Evolutionary conservation across 495 filamentous ascomycete species (phyloP).

Genomic region (Penicillium waksmanii): DNA sequence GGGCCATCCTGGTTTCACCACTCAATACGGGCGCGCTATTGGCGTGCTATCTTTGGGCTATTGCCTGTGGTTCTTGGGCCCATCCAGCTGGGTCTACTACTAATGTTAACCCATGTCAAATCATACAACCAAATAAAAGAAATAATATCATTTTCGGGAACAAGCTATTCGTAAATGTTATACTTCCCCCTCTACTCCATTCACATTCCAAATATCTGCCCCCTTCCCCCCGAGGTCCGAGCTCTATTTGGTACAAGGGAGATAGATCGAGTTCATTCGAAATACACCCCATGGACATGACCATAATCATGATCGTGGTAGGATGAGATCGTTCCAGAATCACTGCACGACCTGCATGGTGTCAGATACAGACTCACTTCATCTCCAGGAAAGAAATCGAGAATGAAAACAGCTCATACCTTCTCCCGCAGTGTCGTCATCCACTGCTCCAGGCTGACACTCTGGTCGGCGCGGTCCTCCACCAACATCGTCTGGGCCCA

Average conservation of each 20-base stretch:
- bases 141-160: slow-evolving; percentile 5
- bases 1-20: slow-evolving; percentile 16
- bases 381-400: background rate
- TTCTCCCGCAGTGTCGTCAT: slow-evolving; percentile 92
- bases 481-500: slow-evolving; percentile 97
- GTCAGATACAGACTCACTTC: background rate
- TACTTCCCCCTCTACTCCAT: background rate
- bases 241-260: slow-evolving; percentile 7
- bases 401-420: slow-evolving; percentile 61
- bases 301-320: no score
- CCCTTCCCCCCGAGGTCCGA: background rate
- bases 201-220: background rate
- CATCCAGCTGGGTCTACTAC: no score
- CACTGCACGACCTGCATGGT: slow-evolving; percentile 32
- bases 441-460: slow-evolving; percentile 89
- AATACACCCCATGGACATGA: background rate
- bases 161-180: slow-evolving; percentile 4
- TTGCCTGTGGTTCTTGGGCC: background rate
- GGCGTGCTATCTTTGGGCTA: slow-evolving; percentile 5
- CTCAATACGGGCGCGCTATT: background rate
- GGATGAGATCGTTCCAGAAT: background rate
- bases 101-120: no score
- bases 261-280: background rate
- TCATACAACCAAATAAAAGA: background rate
- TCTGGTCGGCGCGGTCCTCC: slow-evolving; percentile 93